Evolutionary conservation across 2,329 filamentous ascomycete genomes (phyloP), one percentile per base, ranked within the genome.

Genomic region (Lachnellula occidentalis): DNA sequence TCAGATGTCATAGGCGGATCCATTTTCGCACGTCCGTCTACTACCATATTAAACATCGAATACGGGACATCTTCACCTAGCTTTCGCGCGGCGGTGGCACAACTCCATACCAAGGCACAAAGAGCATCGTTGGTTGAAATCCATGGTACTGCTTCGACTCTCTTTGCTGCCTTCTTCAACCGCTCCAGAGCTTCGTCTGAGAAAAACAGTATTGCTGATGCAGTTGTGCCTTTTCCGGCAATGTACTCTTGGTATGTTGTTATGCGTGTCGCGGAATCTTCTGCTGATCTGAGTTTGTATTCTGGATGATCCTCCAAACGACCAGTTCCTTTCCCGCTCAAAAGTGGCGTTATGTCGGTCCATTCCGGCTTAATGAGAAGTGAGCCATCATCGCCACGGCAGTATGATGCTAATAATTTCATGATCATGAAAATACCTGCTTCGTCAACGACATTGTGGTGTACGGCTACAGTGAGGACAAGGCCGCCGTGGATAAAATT

Each of bases 41-140:
- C 48, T 31, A 41, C 41, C 48, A 50, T 50, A 8, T 50, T 50
- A 19, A 50, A 50, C 48, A 50, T 50, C 8, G 48, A 41, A 19
- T 41, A 50, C 17, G 22, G 24, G 11, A 39, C 48, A 36, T 50
- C 48, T 8, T 24, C 21, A n/a, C 36, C 37, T 9, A 39, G 12
- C 15, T 19, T 37, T 15, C 48, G 36, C 12, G 48, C 48, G 15
- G 27, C 27, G 3, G 48, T 50, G 19, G 43, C 48, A n/a, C 22
- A 8, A 24, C 15, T 15, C 48, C 36, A 50, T n/a, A 50, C 22
- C 4, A 50, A 39, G 15, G 48, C 48, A 15, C 48, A 50, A 37
- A 50, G 34, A n/a, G 48, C 48, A 50, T 50, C 37, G 22, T 41
- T 50, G 37, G 48, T 50, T 11, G 48, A 50, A 11, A 50, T 43